phyloP scores from a whole-genome alignment of 108 stramenopile species.

The Nitzschia putrida region DNA sequence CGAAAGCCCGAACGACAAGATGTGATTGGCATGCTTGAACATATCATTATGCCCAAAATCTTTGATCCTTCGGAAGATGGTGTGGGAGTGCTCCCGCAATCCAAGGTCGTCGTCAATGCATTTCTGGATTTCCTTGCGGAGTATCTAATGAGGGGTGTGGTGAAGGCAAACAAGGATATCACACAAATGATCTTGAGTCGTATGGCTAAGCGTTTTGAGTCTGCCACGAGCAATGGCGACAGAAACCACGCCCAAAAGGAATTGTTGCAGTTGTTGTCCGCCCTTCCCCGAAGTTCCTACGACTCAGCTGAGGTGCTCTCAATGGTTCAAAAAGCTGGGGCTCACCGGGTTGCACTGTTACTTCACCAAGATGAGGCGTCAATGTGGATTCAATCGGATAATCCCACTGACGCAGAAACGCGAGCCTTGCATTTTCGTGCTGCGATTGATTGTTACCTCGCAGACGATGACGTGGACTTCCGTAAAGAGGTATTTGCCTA shows the following conservation, averaged over 20 bases:
- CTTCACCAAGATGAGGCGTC: conserved; percentile 69
- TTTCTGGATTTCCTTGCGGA: conserved; percentile 84
- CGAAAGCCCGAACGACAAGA: conserved; percentile 55
- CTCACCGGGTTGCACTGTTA: conserved; percentile 68
- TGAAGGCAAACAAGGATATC: conserved; percentile 60
- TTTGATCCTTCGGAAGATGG: conserved; percentile 18
- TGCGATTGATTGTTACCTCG: conserved; percentile 79
- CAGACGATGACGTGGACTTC: conserved; percentile 63
- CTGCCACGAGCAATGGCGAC: conserved; percentile 36
- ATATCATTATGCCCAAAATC: conserved; percentile 58
- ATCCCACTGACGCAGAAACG: conserved; percentile 26
- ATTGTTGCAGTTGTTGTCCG: conserved; percentile 61
- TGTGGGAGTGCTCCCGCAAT: neutral
- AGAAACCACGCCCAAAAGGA: conserved; percentile 40
- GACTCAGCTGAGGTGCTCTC: conserved; percentile 60
- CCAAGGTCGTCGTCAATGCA: conserved; percentile 39
- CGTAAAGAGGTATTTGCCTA: conserved; percentile 69
- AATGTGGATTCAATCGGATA: conserved; percentile 29
- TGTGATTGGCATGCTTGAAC: conserved; percentile 56
- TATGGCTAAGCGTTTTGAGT: conserved; percentile 44
- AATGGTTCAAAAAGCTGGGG: conserved; percentile 57
- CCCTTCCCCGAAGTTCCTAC: conserved; percentile 65
- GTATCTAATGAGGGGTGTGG: conserved; percentile 64
- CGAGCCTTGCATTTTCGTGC: conserved; percentile 59
- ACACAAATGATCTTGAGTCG: conserved; percentile 59